Conservation (phyloP, 2,329 filamentous ascomycete species). For the Tolypocladium pustulatum region DNA sequence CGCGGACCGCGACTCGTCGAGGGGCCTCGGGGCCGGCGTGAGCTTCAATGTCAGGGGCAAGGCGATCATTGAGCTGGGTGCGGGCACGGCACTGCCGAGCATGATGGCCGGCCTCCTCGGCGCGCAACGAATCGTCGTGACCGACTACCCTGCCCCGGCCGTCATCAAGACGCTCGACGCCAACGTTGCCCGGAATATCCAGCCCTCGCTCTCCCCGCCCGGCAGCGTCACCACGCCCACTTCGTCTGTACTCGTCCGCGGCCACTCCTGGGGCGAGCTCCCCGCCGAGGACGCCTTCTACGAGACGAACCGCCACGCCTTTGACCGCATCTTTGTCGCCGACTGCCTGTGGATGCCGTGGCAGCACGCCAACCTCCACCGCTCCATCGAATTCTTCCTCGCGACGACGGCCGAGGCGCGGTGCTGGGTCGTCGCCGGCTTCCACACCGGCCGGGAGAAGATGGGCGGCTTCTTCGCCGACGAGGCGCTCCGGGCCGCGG, state of each 20-base stretch:
- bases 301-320: constrained; percentile 23
- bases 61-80: constrained; percentile 53
- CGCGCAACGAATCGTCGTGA: constrained; percentile 42
- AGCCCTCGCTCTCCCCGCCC: constrained; percentile 19
- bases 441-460: constrained; percentile 59
- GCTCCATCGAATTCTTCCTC: constrained; percentile 54
- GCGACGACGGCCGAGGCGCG: constrained; percentile 28
- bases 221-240: constrained; percentile 5
- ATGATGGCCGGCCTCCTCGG: constrained; percentile 38
- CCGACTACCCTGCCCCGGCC: constrained; percentile 55
- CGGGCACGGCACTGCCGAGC: constrained; percentile 48
- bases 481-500: constrained; percentile 27
- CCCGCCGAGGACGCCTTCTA: constrained; percentile 16
- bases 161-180: constrained; percentile 46
- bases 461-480: constrained; percentile 54
- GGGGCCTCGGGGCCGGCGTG: constrained; percentile 2
- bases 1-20: background rate
- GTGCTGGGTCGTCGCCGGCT: constrained; percentile 58
- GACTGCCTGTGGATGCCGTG: constrained; percentile 69
- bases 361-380: constrained; percentile 57
- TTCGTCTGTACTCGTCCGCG: constrained; percentile 33
- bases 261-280: constrained; percentile 56
- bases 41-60: constrained; percentile 39
- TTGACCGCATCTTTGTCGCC: constrained; percentile 55
- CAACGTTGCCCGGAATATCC: constrained; percentile 47